phyloP scores from a whole-genome alignment of 805 yeast species.

The Blastobotrys americana region DNA sequence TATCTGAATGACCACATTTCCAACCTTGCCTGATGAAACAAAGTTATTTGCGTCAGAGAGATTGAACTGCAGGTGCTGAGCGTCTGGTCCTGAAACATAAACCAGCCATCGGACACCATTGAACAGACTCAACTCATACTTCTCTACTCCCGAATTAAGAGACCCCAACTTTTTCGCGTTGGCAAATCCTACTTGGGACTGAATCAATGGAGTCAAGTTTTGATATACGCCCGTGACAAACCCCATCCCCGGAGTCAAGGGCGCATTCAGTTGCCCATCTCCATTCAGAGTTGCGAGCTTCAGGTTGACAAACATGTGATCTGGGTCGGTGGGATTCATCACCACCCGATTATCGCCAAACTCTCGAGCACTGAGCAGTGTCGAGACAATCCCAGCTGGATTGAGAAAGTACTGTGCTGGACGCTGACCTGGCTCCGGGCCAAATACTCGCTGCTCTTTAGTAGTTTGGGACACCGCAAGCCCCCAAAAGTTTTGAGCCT shows the following conservation, averaged over 20 bases:
- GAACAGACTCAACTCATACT: conserved; percentile 36
- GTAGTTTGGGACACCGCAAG: conserved; percentile 61
- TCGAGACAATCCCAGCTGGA: conserved; percentile 44
- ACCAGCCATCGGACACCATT: conserved; percentile 44
- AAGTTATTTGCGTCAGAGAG: conserved; percentile 15
- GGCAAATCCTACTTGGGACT: conserved; percentile 41
- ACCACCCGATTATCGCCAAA: conserved; percentile 15
- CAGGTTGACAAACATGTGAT: conserved; percentile 31
- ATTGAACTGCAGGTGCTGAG: conserved; percentile 16
- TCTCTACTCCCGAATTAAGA: conserved; percentile 27
- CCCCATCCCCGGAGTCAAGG: conserved; percentile 77
- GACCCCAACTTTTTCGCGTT: conserved; percentile 33
- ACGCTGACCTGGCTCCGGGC: conserved; percentile 47
- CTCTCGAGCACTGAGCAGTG: conserved; percentile 35
- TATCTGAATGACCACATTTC: conserved; percentile 11
- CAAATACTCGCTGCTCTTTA: conserved; percentile 56
- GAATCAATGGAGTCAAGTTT: conserved; percentile 38
- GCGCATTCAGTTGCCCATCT: conserved; percentile 40
- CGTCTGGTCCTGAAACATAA: conserved; percentile 38
- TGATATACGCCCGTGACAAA: conserved; percentile 59
- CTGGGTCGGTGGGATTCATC: conserved; percentile 37
- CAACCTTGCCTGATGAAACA: conserved; percentile 24
- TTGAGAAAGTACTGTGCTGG: conserved; percentile 43
- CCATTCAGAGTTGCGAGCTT: conserved; percentile 12
- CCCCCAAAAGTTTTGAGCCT: conserved; percentile 44